Evolutionary conservation across 805 yeast species (phyloP), one percentile per base, ranked within the genome.

Genomic region (Saccharomycopsis sp.): DNA sequence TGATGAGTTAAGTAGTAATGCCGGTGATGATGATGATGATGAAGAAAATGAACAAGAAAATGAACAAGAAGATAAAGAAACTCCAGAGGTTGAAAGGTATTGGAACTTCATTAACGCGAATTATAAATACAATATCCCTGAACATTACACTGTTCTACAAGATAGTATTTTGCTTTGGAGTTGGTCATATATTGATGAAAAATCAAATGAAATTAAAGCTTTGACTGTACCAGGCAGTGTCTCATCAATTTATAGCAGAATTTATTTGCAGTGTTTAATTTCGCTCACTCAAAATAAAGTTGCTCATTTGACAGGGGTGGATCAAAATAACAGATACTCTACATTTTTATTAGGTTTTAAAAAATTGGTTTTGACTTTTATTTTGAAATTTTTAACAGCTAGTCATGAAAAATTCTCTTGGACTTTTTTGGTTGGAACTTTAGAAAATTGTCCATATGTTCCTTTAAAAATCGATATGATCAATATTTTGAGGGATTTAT

Each of bases 401-500:
- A 57, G 76, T 25, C 72, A 77, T 0, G 84, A 82, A 44, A 62
- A 63, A 1, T 58, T 66, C 10, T 59, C 81, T 0, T 84, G 74
- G 57, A 61, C 63, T 2, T 83, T 81, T 53, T 61, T 85, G 13
- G 53, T 66, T 19, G 86, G 84, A 52, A 67, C 86, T 1, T 62
- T 89, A 37, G 61, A 64, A 21, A 64, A 70, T 38, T 81, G 89
- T 52, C 88, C 92, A 2, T 74, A 68, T 52, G 74, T 68, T 30
- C 69, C 70, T 30, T 71, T 74, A 18, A 75, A 76, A 49, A 66
- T 79, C 19, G 75, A 75, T 3, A 59, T 76, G 28, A 69, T 85
- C 14, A 74, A 79, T 3, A 74, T 85, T 19, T 67, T 86, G 52
- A 85, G 80, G 55, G 85, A 79, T 49, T 63, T 86, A 47, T 56